phyloP scores from a whole-genome alignment of 2,329 filamentous ascomycete species.

The Colletotrichum gigasporum region DNA sequence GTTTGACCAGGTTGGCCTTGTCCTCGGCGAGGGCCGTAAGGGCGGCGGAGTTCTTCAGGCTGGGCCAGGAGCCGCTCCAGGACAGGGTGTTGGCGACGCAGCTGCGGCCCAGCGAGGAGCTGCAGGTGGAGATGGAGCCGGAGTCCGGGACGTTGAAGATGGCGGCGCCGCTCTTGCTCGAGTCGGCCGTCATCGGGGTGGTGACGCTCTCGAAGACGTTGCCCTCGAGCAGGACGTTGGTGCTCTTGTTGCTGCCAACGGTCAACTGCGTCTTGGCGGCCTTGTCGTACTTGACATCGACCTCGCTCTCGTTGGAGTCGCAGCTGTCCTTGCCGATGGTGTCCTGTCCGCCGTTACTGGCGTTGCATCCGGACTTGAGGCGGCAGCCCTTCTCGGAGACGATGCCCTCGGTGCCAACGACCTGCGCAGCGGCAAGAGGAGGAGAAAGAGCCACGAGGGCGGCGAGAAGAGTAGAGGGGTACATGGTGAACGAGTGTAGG shows the following conservation, averaged over 20 bases:
- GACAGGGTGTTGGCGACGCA: conserved; percentile 40
- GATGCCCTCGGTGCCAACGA: conserved; percentile 58
- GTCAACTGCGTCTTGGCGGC: conserved; percentile 60
- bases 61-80: conserved; percentile 38
- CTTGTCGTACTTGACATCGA: conserved; percentile 58
- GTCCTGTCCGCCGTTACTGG: conserved; percentile 28
- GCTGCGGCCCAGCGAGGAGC: conserved; percentile 38
- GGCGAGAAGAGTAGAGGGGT: not conserved
- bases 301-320: conserved; percentile 51
- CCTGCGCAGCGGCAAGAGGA: conserved; percentile 36
- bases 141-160: conserved; percentile 36
- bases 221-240: conserved; percentile 50
- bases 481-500: not conserved
- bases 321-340: conserved; percentile 36
- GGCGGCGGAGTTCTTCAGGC: not conserved
- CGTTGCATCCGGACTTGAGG: conserved; percentile 55
- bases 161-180: conserved; percentile 35
- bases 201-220: conserved; percentile 53
- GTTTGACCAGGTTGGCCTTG: conserved; percentile 30
- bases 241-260: conserved; percentile 65
- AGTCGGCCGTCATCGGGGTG: conserved; percentile 46
- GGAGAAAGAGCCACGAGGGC: conserved; percentile 30
- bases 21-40: conserved; percentile 27
- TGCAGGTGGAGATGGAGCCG: conserved; percentile 25
- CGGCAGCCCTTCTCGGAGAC: conserved; percentile 63